Conservation (phyloP, 768 basidiomycete genomes). For the Exidia glandulosa region DNA sequence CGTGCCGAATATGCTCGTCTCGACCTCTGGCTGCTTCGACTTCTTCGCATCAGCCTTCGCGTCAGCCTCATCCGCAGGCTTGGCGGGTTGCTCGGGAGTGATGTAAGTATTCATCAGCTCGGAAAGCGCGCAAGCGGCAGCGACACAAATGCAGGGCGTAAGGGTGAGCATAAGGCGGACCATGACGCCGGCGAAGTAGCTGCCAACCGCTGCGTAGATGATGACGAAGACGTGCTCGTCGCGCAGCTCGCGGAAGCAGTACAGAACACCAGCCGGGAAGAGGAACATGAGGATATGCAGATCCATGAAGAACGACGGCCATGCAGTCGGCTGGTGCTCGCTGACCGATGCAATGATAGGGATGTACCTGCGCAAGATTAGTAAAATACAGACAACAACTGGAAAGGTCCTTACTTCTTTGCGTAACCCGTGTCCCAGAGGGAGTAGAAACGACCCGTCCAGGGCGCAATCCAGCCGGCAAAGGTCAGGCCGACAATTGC, state of each 20-base stretch:
- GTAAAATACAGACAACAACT: slow-evolving; percentile 4
- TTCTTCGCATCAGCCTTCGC: slow-evolving; percentile 49
- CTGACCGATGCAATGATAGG: slow-evolving; percentile 99
- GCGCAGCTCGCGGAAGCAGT: slow-evolving; percentile 88
- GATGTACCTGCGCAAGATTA: slow-evolving; percentile 50
- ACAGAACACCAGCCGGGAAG: slow-evolving; percentile 91
- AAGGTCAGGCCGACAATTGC: slow-evolving; percentile 77
- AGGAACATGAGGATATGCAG: slow-evolving; percentile 94
- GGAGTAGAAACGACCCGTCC: slow-evolving; percentile 99
- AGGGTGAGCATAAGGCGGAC: slow-evolving; percentile 96
- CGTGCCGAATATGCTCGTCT: not conserved
- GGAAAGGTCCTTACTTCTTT: slow-evolving; percentile 56
- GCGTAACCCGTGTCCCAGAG: slow-evolving; percentile 99
- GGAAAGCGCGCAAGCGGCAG: slow-evolving; percentile 85
- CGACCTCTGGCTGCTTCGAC: slow-evolving; percentile 15
- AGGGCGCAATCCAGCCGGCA: slow-evolving; percentile 92
- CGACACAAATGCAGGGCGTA: slow-evolving; percentile 91
- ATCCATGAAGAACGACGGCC: slow-evolving; percentile 99
- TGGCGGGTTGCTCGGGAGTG: slow-evolving; percentile 65
- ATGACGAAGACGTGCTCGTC: slow-evolving; percentile 99
- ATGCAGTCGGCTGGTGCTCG: slow-evolving; percentile 98
- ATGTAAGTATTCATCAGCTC: slow-evolving; percentile 82
- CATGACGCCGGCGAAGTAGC: slow-evolving; percentile 99
- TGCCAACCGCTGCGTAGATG: slow-evolving; percentile 90
- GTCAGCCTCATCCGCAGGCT: slow-evolving; percentile 9